A percentile compares a stretch with the other conserved stretches of the same genome.
These are phyloP conservation scores for Elaeis guineensis DNA, from an alignment of 176 grass and related monocot species.

Conservation along the genomic window DNA sequence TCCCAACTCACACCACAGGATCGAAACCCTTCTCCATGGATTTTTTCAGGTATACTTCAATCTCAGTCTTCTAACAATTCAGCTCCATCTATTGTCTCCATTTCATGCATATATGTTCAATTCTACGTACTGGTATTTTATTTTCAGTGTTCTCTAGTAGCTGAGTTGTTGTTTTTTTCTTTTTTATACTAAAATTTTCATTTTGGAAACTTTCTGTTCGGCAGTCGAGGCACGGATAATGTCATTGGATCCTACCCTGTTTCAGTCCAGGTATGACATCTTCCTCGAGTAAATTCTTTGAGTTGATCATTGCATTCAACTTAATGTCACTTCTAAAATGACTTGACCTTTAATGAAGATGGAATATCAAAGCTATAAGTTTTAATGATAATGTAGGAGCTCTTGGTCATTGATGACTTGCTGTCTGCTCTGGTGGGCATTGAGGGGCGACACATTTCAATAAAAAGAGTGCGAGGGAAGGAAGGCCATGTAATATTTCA, in stretches of 20 bases:
- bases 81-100: no score
- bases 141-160: no score
- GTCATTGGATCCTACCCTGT: slow-evolving; percentile 82
- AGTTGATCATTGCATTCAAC: no score
- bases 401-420: slow-evolving; percentile 94
- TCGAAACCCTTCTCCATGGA: slow-evolving; percentile 65
- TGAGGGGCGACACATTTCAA: slow-evolving; percentile 80
- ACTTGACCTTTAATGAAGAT: no score
- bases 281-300: neutral
- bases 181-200: no score
- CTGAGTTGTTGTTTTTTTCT: no score
- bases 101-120: no score
- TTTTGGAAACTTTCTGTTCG: no score
- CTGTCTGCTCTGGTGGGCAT: slow-evolving; percentile 84
- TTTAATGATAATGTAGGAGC: slow-evolving; percentile 51
- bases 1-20: slow-evolving; percentile 26
- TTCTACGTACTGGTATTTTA: no score
- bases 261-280: slow-evolving; percentile 61
- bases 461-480: slow-evolving; percentile 75
- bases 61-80: neutral
- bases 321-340: no score
- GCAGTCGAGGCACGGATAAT: slow-evolving; percentile 47
- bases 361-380: neutral
- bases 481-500: slow-evolving; percentile 58
- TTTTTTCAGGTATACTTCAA: slow-evolving; percentile 32